Percentiles rank a stretch among this genome's conserved stretches.
Evolutionary conservation across 2,329 filamentous ascomycete species (phyloP).

Genomic region (Ceratocystis lukuohia): DNA sequence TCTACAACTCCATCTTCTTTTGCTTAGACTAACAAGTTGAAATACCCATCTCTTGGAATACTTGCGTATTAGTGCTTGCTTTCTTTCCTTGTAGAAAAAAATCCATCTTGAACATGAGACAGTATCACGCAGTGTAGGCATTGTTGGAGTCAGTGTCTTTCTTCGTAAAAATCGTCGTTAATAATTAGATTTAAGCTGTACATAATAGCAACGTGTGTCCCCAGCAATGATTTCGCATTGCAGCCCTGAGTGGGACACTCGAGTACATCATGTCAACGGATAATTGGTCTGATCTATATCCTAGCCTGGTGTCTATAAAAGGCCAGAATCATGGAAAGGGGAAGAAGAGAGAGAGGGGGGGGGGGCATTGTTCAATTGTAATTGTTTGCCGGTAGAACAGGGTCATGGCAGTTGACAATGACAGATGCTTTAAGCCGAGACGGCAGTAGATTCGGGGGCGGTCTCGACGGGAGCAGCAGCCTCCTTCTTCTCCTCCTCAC

Average conservation of each 20-base stretch:
- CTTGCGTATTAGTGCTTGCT: background rate
- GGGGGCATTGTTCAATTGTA: background rate
- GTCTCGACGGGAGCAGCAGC: background rate
- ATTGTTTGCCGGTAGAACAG: conserved; percentile 9
- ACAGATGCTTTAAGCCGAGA: conserved; percentile 10
- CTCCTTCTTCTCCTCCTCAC: conserved; percentile 25
- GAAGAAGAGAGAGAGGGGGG: background rate
- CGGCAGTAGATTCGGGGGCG: conserved; percentile 3
- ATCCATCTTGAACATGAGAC: background rate
- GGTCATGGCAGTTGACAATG: conserved; percentile 3
- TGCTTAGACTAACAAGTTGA: conserved; percentile 1
- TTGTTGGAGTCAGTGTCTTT: conserved; percentile 1
- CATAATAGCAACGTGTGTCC: background rate
- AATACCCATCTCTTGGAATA: background rate
- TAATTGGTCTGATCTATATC: background rate
- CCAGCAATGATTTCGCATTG: conserved; percentile 12
- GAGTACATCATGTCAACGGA: background rate
- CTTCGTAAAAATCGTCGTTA: conserved; percentile 19
- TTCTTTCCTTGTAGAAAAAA: background rate
- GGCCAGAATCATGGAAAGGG: background rate
- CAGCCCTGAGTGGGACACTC: conserved; percentile 6
- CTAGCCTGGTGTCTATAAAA: conserved; percentile 1
- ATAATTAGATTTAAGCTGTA: conserved; percentile 20
- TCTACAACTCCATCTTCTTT: background rate
- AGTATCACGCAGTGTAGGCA: background rate